Evolutionary conservation across 2,329 filamentous ascomycete genomes (phyloP).

Genomic region (Trichoderma semiorbis): DNA sequence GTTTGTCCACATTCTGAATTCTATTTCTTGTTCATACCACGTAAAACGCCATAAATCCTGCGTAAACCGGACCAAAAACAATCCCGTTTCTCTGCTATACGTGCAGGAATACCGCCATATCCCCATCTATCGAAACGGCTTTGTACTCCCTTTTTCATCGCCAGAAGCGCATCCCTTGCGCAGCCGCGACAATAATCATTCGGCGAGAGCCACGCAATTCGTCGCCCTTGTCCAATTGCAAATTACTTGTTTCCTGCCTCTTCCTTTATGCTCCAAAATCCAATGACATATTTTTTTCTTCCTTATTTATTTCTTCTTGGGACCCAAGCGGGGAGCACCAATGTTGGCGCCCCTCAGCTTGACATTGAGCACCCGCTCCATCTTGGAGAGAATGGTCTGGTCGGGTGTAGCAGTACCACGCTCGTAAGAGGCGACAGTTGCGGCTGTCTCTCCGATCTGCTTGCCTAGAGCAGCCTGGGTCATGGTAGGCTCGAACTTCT

Average conservation of each 20-base stretch:
- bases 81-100: slow-evolving; percentile 15
- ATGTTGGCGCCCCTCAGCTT: slow-evolving; percentile 67
- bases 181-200: neutral
- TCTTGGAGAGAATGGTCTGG: slow-evolving; percentile 73
- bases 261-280: neutral
- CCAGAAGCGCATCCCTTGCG: neutral
- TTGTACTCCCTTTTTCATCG: neutral
- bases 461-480: slow-evolving; percentile 85
- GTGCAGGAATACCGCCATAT: slow-evolving; percentile 7
- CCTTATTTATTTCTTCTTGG: slow-evolving; percentile 57
- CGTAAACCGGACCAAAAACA: slow-evolving; percentile 11
- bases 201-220: neutral
- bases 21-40: slow-evolving; percentile 17
- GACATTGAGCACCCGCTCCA: slow-evolving; percentile 84
- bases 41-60: slow-evolving; percentile 18
- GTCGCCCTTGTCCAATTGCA: neutral
- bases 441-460: slow-evolving; percentile 82
- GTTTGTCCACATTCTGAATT: slow-evolving; percentile 13
- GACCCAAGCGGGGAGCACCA: slow-evolving; percentile 29
- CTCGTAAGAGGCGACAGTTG: slow-evolving; percentile 82
- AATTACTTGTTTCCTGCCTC: neutral
- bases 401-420: slow-evolving; percentile 72
- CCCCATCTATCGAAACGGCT: slow-evolving; percentile 17
- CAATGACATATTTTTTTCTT: neutral
- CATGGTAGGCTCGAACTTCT: slow-evolving; percentile 87